Percentiles rank a stretch among this genome's conserved stretches.
These are phyloP conservation scores for Blastocystis sp. DNA, from an alignment of 352 stramenopile genomes.

Conservation along the genomic window DNA sequence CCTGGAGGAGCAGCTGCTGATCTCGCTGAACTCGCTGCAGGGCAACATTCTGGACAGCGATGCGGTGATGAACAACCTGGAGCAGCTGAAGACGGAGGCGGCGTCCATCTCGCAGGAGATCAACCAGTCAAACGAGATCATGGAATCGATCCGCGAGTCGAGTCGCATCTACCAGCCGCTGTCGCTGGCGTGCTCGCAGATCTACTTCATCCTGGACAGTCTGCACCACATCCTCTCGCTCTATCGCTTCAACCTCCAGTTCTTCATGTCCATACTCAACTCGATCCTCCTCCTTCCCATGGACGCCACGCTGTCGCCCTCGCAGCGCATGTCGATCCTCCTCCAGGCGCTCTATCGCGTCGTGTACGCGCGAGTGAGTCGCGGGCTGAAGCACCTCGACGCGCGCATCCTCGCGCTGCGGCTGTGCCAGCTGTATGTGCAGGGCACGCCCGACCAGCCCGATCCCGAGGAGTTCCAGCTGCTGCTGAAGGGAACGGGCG, in stretches of 20 bases:
- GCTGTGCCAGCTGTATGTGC: slow-evolving; percentile 83
- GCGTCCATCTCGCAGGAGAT: slow-evolving; percentile 90
- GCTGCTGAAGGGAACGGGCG: slow-evolving; percentile 80
- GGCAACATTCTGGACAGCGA: slow-evolving; percentile 99
- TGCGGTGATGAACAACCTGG: slow-evolving; percentile 95
- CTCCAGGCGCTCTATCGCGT: slow-evolving; percentile 87
- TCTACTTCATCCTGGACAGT: slow-evolving; percentile 90
- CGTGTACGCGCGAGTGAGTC: slow-evolving; percentile 88
- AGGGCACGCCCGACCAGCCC: slow-evolving; percentile 77
- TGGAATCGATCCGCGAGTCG: slow-evolving; percentile 86
- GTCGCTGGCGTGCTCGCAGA: slow-evolving; percentile 83
- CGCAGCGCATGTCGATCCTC: slow-evolving; percentile 79
- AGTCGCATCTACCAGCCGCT: slow-evolving; percentile 94
- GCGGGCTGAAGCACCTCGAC: slow-evolving; percentile 91
- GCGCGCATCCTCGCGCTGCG: slow-evolving; percentile 97
- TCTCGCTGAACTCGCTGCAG: slow-evolving; percentile 96
- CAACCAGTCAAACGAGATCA: slow-evolving; percentile 82
- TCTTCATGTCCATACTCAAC: slow-evolving; percentile 93
- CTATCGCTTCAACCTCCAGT: slow-evolving; percentile 97
- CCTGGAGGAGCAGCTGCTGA: slow-evolving; percentile 95
- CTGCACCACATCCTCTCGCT: slow-evolving; percentile 94
- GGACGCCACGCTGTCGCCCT: slow-evolving; percentile 9
- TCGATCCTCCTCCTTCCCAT: slow-evolving; percentile 82
- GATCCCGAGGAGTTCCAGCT: slow-evolving; percentile 82
- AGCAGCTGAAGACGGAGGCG: slow-evolving; percentile 96